Evolutionary conservation across 2,329 filamentous ascomycete genomes (phyloP), one percentile per base, ranked within the genome.

Genomic region (Epichloe gansuensis): DNA sequence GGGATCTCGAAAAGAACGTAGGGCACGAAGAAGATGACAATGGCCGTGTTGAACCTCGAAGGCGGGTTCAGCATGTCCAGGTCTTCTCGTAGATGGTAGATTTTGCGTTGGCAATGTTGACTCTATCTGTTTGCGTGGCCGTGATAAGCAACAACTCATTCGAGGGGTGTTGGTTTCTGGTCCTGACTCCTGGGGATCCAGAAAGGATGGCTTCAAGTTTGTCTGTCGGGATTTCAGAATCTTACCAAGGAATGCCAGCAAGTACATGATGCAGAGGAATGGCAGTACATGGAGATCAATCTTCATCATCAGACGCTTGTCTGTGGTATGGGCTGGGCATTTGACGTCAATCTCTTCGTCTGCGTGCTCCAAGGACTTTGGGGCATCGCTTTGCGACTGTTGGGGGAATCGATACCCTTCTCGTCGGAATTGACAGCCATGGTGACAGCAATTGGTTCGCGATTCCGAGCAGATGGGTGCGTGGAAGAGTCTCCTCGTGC

Each of bases 1-100:
- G 83, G 84, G 52, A 91, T 86, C 70, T 88, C 83, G 59, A 80
- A 77, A 52, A 86, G 61, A 59, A 87, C 74, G 64, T 91, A 91
- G 1, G 87, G 86, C 1, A 91, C 78, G 67, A 91, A 91, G 72
- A 91, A 91, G 62, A 91, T 88, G 53, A 84, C 85, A 55, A 91
- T 73, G 1, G 83, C 83, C 13, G 82, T 86, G 66, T 89, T 91
- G 69, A 86, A 91, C 61, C 86, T 71, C 5, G 70, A 69, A 44
- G 72, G 72, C 25, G 75, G 66, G 31, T 45, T 50, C 8, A 52
- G 53, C 44, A 91, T 76, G 3, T 72, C 56, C 5, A 91, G 73
- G 57, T 91, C 86, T 11, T 74, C 62, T 28, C 73, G 72, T 13
- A 91, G 72, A 42, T 77, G 75, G 56, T 88, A 88, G 46, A 86